These are phyloP conservation scores for Aureobasidium zeae DNA, from an alignment of 2,329 filamentous ascomycete species.

Conservation along the genomic window DNA sequence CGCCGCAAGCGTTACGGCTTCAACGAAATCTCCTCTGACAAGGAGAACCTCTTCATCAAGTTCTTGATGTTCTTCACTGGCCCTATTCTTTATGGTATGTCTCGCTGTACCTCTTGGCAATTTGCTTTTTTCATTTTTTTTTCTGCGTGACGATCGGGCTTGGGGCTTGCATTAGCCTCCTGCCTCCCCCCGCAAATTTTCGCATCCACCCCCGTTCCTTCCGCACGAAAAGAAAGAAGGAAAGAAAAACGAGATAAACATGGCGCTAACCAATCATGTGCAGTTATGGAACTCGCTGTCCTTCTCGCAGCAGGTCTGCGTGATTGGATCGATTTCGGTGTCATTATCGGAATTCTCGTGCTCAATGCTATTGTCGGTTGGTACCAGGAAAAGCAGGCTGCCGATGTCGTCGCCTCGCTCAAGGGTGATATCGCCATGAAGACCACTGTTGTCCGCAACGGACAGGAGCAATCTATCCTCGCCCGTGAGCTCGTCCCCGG, in stretches of 20 bases:
- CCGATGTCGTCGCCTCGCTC: conserved; percentile 63
- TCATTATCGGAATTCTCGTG: conserved; percentile 65
- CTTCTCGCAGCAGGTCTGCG: conserved; percentile 63
- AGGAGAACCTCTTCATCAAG: conserved; percentile 66
- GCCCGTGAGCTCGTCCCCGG: conserved; percentile 66
- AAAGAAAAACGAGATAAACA: conserved; percentile 14
- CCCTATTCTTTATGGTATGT: conserved; percentile 66
- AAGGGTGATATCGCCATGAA: conserved; percentile 75
- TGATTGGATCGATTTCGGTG: conserved; percentile 69
- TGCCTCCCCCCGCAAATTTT: conserved; percentile 10
- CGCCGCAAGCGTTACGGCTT: conserved; percentile 58
- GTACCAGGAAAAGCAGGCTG: conserved; percentile 74
- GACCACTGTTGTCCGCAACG: conserved; percentile 58
- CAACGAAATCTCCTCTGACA: conserved; percentile 65
- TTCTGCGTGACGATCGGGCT: conserved; percentile 6
- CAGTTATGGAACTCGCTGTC: conserved; percentile 70
- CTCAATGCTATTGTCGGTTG: conserved; percentile 70
- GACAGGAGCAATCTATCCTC: conserved; percentile 58
- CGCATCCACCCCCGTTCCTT: no score
- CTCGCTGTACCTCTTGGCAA: conserved; percentile 13
- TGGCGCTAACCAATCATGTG: conserved; percentile 17
- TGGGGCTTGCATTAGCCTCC: conserved; percentile 9
- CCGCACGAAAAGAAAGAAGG: conserved; percentile 8
- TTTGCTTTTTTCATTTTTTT: conserved; percentile 8
- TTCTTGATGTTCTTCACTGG: conserved; percentile 68